Base-by-base conservation (phyloP, 495 filamentous ascomycete genomes). In the Lophiotrema nucula region DNA sequence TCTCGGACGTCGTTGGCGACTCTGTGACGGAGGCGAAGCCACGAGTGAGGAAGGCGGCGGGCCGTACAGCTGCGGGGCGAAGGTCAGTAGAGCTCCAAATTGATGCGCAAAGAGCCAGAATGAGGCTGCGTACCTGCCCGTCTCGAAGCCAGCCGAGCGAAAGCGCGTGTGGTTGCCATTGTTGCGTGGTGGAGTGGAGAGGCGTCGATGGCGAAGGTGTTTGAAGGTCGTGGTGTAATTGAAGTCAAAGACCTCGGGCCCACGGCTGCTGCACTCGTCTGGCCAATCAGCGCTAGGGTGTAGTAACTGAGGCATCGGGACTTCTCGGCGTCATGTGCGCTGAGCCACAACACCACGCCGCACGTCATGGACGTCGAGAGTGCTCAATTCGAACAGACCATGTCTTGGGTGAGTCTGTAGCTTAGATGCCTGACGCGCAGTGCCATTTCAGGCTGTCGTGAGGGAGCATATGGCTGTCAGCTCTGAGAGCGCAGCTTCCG, bases 121-220 rank as follows among this genome's bases (percentile, higher is more conserved):
- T 15, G 19, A 23, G 48, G 16, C 16, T 8, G 26, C 61, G 22
- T 65, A 60, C 61, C 55, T 51, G 49, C 51, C 49, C 52, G 56
- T 53, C 52, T 24, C 25, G 56, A 33, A 33, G 62, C 62, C 41
- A 65, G 62, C 33, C 62, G 57, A 27, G 62, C 46, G 51, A 65
- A 38, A 37, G 57, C 47, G 56, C 62, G 62, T n/a, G 57, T 53
- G 19, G 56, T 31, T 22, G 62, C 62, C 62, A 65, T 65, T 47
- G 56, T 56, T 47, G 24, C 13, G 49, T 19, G 39, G 25, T 50
- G 22, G 45, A 13, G 25, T 41, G 49, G n/a, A n/a, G 45, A 48
- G 23, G 27, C 42, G 54, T 13, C 15, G 28, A 44, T 31, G 48
- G 16, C 24, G 45, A 53, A 21, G n/a, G 25, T 28, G 27, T 35